phyloP scores from a whole-genome alignment of 805 yeast genomes.

The Trichomonascus vanleenenianus region DNA sequence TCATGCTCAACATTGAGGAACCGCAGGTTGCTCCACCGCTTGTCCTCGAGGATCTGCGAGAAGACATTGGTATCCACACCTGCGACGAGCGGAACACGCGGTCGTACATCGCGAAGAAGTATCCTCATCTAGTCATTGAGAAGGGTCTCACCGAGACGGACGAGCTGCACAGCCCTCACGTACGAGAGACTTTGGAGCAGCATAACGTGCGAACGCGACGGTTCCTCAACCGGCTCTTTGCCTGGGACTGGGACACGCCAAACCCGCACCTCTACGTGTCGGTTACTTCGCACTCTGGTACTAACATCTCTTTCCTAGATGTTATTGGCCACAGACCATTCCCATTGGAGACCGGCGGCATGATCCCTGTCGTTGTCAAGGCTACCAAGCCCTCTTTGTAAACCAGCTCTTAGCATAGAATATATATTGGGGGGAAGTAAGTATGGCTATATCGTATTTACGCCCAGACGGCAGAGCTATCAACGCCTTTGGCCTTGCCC shows the following conservation, averaged over 20 bases:
- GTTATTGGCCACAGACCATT: slow-evolving; percentile 41
- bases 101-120: slow-evolving; percentile 33
- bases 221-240: slow-evolving; percentile 10
- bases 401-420: too few species aligned
- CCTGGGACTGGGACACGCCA: slow-evolving; percentile 6
- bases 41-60: slow-evolving; percentile 30
- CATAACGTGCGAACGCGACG: slow-evolving; percentile 9
- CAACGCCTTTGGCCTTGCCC: not conserved
- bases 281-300: slow-evolving; percentile 42
- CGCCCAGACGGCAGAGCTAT: slow-evolving; percentile 1
- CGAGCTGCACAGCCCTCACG: slow-evolving; percentile 8
- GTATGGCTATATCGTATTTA: too few species aligned
- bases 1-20: slow-evolving; percentile 32
- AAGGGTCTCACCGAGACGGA: slow-evolving; percentile 9
- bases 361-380: slow-evolving; percentile 45
- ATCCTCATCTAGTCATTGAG: slow-evolving; percentile 20
- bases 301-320: slow-evolving; percentile 38
- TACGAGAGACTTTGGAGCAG: slow-evolving; percentile 10
- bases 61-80: slow-evolving; percentile 43
- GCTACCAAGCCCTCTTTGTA: slow-evolving; percentile 16
- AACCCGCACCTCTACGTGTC: slow-evolving; percentile 21
- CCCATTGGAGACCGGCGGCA: slow-evolving; percentile 44
- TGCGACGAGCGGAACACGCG: slow-evolving; percentile 40
- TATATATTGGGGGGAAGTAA: too few species aligned
- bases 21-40: slow-evolving; percentile 15